phyloP scores from a whole-genome alignment of 345 rosid genomes.

The Lagerstroemia speciosa region DNA sequence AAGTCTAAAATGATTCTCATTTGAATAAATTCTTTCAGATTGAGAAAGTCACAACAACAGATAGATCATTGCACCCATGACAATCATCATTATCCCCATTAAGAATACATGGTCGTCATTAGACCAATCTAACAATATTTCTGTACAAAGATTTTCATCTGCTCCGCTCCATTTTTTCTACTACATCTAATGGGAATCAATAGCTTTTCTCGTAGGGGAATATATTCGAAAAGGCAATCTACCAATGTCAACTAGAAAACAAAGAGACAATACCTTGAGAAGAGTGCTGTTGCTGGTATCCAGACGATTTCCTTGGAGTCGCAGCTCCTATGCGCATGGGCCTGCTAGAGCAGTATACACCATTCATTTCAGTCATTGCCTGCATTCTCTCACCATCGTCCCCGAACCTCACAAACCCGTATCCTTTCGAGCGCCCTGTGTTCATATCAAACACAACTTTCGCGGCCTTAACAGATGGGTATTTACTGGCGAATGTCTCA shows the following conservation, averaged over 20 bases:
- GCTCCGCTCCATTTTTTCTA: not conserved
- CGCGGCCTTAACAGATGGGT: conserved; percentile 83
- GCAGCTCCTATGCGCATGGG: conserved; percentile 97
- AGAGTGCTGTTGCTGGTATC: conserved; percentile 64
- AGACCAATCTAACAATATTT: not conserved
- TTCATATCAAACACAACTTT: conserved; percentile 84
- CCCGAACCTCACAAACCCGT: conserved; percentile 97
- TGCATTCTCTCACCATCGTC: conserved; percentile 70
- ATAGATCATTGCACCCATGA: not conserved
- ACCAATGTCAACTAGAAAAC: not conserved
- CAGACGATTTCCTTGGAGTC: conserved; percentile 80
- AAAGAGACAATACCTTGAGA: conserved; percentile 32
- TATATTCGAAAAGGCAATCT: not conserved
- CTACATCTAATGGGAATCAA: not conserved
- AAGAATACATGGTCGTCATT: not conserved
- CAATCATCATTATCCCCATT: not conserved
- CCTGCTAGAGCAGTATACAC: conserved; percentile 81
- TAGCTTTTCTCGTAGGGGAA: not conserved
- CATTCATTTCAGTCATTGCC: conserved; percentile 95
- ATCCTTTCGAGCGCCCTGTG: conserved; percentile 96
- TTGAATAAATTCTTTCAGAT: not conserved
- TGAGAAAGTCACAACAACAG: not conserved
- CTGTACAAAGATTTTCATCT: not conserved
- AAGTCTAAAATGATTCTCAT: not conserved
- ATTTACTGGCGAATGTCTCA: conserved; percentile 63